Conservation (phyloP, 2,329 filamentous ascomycete species). For the Fusarium hostae region DNA sequence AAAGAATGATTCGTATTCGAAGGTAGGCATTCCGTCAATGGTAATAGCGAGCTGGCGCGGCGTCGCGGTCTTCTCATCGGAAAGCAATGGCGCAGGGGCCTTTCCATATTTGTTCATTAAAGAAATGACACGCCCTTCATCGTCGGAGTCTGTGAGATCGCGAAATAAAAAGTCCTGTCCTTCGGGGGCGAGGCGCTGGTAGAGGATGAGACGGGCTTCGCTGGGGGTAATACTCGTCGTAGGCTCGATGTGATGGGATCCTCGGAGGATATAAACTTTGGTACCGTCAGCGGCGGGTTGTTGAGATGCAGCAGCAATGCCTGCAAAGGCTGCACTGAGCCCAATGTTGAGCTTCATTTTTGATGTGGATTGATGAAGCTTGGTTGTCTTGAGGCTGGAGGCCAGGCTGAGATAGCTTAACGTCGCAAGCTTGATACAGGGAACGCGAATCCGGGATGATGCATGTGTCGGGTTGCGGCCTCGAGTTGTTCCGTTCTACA, state of each 20-base stretch:
- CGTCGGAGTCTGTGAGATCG: conserved; percentile 56
- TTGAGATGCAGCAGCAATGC: conserved; percentile 53
- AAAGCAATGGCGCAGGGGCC: conserved; percentile 62
- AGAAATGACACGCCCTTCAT: conserved; percentile 61
- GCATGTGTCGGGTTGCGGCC: conserved; percentile 45
- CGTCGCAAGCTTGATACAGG: conserved; percentile 48
- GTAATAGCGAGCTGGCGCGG: conserved; percentile 69
- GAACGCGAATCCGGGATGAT: conserved; percentile 39
- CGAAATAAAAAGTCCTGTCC: conserved; percentile 60
- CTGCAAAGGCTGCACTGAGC: conserved; percentile 52
- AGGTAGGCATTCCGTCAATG: conserved; percentile 65
- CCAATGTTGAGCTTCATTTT: conserved; percentile 58
- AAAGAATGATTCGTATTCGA: conserved; percentile 57
- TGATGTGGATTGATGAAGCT: conserved; percentile 48
- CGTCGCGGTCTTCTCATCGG: conserved; percentile 44
- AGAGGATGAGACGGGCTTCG: conserved; percentile 67
- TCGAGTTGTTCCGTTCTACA: conserved; percentile 48
- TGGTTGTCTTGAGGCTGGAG: conserved; percentile 35
- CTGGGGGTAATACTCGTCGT: conserved; percentile 61
- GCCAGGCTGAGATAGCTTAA: conserved; percentile 46
- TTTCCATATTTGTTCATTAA: conserved; percentile 71
- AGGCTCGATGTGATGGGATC: conserved; percentile 44
- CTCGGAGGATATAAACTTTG: conserved; percentile 65
- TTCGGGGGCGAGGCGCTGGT: conserved; percentile 64
- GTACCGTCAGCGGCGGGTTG: conserved; percentile 59